A percentile compares a stretch with the other conserved stretches of the same genome.
These are phyloP conservation scores for Cenchrus fungigraminus DNA, from an alignment of 176 grass and related monocot species.

Conservation along the genomic window DNA sequence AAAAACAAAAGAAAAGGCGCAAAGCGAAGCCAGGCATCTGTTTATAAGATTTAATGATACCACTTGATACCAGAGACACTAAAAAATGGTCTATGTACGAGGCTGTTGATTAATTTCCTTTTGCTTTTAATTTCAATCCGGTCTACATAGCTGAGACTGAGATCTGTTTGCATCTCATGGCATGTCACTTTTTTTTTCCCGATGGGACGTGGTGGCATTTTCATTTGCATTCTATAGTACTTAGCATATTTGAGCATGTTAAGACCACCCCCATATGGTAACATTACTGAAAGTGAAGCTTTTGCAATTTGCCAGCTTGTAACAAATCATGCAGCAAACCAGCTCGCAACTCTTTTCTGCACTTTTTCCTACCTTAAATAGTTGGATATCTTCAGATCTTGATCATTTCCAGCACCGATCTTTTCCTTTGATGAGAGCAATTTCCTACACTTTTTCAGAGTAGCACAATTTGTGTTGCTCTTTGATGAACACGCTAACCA, in stretches of 20 bases:
- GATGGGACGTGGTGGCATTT: not conserved
- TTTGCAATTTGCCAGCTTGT: not conserved
- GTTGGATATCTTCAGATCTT: slow-evolving; percentile 28
- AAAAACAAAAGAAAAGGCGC: too few species aligned
- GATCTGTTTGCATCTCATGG: not conserved
- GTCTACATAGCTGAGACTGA: not conserved
- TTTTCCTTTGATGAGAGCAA: not conserved
- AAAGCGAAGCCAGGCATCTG: too few species aligned
- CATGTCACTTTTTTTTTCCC: slow-evolving; percentile 17
- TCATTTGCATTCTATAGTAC: not conserved
- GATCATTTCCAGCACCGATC: not conserved
- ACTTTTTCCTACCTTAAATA: not conserved
- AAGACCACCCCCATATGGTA: not conserved
- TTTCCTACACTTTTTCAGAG: not conserved
- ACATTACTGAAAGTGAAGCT: not conserved
- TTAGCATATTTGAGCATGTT: not conserved
- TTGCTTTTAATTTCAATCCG: not conserved
- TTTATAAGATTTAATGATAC: too few species aligned
- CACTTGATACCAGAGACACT: too few species aligned
- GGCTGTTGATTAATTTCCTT: not conserved
- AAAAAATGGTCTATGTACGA: not conserved
- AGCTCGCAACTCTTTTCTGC: not conserved
- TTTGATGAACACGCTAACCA: not conserved
- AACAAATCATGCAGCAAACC: not conserved
- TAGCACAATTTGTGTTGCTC: not conserved